Base-by-base conservation (phyloP, 2,329 filamentous ascomycete genomes). In the Alternaria solani region DNA sequence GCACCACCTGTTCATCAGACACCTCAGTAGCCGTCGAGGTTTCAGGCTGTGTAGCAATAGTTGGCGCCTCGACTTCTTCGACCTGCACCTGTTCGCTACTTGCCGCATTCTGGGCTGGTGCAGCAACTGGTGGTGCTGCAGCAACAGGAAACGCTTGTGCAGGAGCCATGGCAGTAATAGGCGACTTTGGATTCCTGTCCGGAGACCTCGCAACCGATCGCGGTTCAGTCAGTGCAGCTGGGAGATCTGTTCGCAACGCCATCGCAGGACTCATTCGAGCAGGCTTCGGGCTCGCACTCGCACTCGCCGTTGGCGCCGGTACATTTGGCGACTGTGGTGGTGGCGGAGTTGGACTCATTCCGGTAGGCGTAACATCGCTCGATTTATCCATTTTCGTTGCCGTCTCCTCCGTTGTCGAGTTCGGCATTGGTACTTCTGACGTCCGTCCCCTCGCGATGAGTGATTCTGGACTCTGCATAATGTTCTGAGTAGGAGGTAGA, bases 371-470 rank as follows among this genome's bases (percentile, higher is more conserved):
- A 5, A 66, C 58, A 42, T 71, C 66, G 53, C 65, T 69, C 8
- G 67, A 69, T 36, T 57, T 56, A 38, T 72, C 64, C 32, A 41
- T 52, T 43, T 54, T 46, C 20, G 60, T 23, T 34, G 51, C 56
- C 2, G 49, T 48, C 25, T 56, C 55, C 9, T 67, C 64, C 44
- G 34, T 20, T 5, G 44, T 54, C 16, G 64, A 52, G 12, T 71
- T 6, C 16, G 28, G 64, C 7, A 68, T 57, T 11, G 72, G 65
- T 7, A 70, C 55, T 11, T 78, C 76, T 58, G 75, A 68, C 7
- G 70, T 69, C 51, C 70, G 66, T 5, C 74, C 75, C 32, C 73
- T 48, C 48, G 42, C 30, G 20, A 59, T 28, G 5, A 66, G 38
- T 8, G 51, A 63, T 6, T 73, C 72, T 14, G 58, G 61, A 9